Evolutionary conservation across 2,329 filamentous ascomycete species (phyloP), one percentile per base, ranked within the genome.

Genomic region (Colletotrichum sp.): DNA sequence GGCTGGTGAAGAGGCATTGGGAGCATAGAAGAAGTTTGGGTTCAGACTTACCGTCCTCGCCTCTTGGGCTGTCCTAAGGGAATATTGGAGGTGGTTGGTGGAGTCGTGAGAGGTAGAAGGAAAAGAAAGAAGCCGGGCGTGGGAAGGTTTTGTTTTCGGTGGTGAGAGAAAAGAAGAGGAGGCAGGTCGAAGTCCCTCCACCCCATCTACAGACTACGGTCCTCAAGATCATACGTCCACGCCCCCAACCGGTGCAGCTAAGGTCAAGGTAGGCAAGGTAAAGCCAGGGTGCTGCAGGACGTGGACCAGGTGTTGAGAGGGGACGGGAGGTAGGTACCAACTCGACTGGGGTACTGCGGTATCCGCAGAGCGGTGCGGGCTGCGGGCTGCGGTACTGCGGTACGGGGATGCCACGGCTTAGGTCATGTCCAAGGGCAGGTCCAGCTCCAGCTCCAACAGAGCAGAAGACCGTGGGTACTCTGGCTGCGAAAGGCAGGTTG

Each of bases 81-180:
- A 69, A 72, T 78, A 80, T 79, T 71, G 79, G 80, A 82, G 80
- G 82, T 82, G 82, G 82, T 83, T 82, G 82, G 81, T 78, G 80
- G 78, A 81, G 81, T 82, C 81, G 80, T 83, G 80, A 76, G 74
- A 84, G 80, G 82, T 81, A 79, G 81, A 80, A 79, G 79, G 79
- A 80, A 81, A 78, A 72, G 72, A 77, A 72, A 71, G 70, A 77
- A 72, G 67, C 68, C 69, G 72, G 77, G 75, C 77, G 72, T 77
- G 69, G 77, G 77, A 76, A 70, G 72, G 77, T 78, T 78, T 78
- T 78, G 77, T 78, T 78, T 76, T 77, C 60, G 75, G 72, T 78
- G 75, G 75, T 77, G 75, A 78, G 75, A 78, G 77, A 76, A 77
- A 78, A 75, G 74, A 77, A 77, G 77, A 75, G 76, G 74, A 78